Evolutionary conservation across 2,329 filamentous ascomycete species (phyloP), one percentile per base, ranked within the genome.

Genomic region (Furcasterigmium furcatum): DNA sequence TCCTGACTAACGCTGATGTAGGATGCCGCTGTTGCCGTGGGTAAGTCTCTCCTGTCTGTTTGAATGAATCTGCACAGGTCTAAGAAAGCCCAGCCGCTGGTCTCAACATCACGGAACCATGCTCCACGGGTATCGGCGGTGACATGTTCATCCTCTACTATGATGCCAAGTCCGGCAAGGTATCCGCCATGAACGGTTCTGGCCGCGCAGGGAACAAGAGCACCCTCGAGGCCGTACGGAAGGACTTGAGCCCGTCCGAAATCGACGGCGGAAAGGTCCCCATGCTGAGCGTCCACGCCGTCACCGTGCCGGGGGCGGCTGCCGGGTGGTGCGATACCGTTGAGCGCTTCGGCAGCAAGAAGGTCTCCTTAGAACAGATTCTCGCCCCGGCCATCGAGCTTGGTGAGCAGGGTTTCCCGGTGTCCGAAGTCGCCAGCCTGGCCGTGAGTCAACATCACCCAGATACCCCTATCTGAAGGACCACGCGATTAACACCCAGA

Each of bases 141-240:
- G 94, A 99, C 68, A 91, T 96, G 84, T 99, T 97, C 70, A 91
- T 91, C 65, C 80, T 97, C 29, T 96, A 82, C 74, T 97, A 92
- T 72, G 81, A 95, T 61, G 89, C 90, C 35, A 80, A 85, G 55
- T 88, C 85, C 0, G 87, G 87, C 60, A 87, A 87, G 52, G 85
- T 97, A 9, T 85, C 84, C 45, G 88, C 91, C 9, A 72, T 97
- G 65, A 99, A 99, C 65, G 94, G 91, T 18, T 96, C 91, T 2
- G 94, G 94, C n/a, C 84, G 94, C 22, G 82, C 90, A 4, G 84
- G 88, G 5, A 74, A 69, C 43, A 82, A 85, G 30, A 82, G 72
- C 51, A 87, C 84, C 0, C 74, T 95, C 1, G 84, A 90, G 44
- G 76, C 73, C 25, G 77, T 95, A 45, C 80, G 88, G 20, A 75